Base-by-base conservation (phyloP, 257 asterid species). In the Lithospermum erythrorhizon region DNA sequence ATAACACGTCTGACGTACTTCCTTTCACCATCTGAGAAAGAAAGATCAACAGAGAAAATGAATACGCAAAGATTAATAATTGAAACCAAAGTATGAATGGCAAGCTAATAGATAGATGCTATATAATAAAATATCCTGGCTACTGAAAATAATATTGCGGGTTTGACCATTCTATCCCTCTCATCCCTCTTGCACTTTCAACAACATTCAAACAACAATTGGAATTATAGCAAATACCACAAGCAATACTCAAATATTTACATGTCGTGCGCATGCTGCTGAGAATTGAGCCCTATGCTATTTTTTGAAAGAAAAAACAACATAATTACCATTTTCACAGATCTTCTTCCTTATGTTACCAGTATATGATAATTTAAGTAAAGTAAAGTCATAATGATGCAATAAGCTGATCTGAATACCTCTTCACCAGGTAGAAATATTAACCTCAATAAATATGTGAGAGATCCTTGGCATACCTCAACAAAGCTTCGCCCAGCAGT, bases 401-500 rank as follows among this genome's bases (percentile, higher is more conserved):
- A 41, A 13, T 41, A 41, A 41, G 49, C 56, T 54, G 37, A 54
- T 49, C 37, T 63, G 61, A 32, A 54, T 30, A 58, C 25, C 62
- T 7, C 45, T 9, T 54, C 21, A 22, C 5, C 27, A 35, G 47
- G 18, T n/a, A 37, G 17, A 25, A 49, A 67, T 59, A 65, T 35
- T 60, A 59, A 54, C 21, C 62, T 65, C 37, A 56, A 67, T 32
- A 54, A 55, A 67, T 53, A 67, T 11, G 66, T 54, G 59, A 53
- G 72, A 8, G 55, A 60, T 45, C 52, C 51, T 23, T n/a, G 51
- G 41, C 61, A 53, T 59, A 67, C 57, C 72, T 67, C 72, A 53
- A 67, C 62, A 45, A 58, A 67, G 61, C 72, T 67, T 25, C 61
- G 64, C 18, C 72, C 72, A 67, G 66, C 62, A 54, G 61, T 54